These are phyloP conservation scores for Porcisia deanei DNA, from an alignment of 208 protist genomes.

Conservation along the genomic window DNA sequence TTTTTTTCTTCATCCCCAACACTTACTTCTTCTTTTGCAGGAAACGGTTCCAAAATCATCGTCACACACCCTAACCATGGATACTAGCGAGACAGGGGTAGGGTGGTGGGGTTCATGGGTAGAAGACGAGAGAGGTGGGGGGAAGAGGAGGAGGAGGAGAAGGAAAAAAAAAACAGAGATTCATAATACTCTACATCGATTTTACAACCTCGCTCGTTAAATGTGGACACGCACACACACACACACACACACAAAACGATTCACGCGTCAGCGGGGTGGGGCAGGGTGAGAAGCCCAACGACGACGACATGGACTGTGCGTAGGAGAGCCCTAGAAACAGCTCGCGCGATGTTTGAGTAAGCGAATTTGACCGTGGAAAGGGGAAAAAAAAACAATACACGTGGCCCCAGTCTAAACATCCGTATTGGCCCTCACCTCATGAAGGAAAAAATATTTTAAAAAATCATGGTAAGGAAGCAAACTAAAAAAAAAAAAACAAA, in stretches of 20 bases:
- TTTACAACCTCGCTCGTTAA: neutral
- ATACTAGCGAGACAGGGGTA: too few relatives aligned
- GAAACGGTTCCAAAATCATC: too few relatives aligned
- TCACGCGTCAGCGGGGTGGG: neutral
- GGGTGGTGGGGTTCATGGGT: too few relatives aligned
- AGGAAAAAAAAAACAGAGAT: too few relatives aligned
- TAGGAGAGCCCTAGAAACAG: neutral
- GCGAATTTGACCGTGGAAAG: neutral
- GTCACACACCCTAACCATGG: too few relatives aligned
- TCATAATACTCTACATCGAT: too few relatives aligned
- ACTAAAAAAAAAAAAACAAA: conserved; percentile 2
- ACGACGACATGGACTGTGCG: neutral
- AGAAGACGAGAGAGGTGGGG: too few relatives aligned
- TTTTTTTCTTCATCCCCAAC: too few relatives aligned
- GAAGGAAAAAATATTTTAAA: neutral
- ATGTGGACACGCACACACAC: neutral
- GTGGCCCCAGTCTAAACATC: too few relatives aligned
- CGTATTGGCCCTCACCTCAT: too few relatives aligned
- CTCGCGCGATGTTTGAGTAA: neutral
- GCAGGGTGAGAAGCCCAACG: neutral
- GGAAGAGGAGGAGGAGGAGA: too few relatives aligned
- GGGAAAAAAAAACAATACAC: neutral
- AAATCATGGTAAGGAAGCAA: neutral
- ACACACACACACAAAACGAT: neutral
- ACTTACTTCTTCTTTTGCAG: too few relatives aligned